Percentiles rank a stretch among this genome's conserved stretches.
These are phyloP conservation scores for Lentinus tigrinus DNA, from an alignment of 768 basidiomycete genomes.

Conservation along the genomic window DNA sequence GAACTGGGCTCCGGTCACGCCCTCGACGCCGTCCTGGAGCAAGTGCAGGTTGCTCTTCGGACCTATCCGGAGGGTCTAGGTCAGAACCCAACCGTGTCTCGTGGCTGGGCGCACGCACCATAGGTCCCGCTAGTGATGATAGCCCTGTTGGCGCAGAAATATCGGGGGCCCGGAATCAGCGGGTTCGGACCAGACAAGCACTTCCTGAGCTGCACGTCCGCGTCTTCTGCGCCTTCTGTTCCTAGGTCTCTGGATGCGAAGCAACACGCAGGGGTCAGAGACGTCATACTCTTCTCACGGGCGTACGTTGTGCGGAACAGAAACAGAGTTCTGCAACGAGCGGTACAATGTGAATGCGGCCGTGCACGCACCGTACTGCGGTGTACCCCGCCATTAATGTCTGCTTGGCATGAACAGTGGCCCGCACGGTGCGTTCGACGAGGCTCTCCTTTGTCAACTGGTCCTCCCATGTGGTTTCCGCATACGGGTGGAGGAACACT, in stretches of 20 bases:
- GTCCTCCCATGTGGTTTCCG: slow-evolving; percentile 60
- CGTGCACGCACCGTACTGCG: slow-evolving; percentile 45
- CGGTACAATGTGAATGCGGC: neutral
- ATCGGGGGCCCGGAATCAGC: slow-evolving; percentile 59
- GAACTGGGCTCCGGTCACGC: slow-evolving; percentile 54
- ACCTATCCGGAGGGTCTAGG: slow-evolving; percentile 40
- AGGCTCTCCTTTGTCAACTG: slow-evolving; percentile 58
- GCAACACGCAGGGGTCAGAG: neutral
- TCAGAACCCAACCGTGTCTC: neutral
- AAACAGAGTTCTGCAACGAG: neutral
- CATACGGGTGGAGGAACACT: slow-evolving; percentile 65
- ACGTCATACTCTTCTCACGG: neutral
- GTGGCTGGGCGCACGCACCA: slow-evolving; percentile 34
- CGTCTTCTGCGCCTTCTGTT: slow-evolving; percentile 66
- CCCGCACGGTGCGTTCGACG: slow-evolving; percentile 58
- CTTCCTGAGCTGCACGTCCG: slow-evolving; percentile 56
- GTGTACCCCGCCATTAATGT: slow-evolving; percentile 66
- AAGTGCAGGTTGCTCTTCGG: slow-evolving; percentile 49
- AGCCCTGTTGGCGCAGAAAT: slow-evolving; percentile 58
- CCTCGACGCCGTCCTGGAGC: slow-evolving; percentile 52
- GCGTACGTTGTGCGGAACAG: too few relatives aligned
- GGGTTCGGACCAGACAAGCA: slow-evolving; percentile 48
- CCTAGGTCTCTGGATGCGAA: slow-evolving; percentile 52
- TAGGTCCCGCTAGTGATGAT: slow-evolving; percentile 63
- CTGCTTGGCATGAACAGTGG: slow-evolving; percentile 54